Conservation (phyloP, 805 yeast species). For the Yamadazyma ubonensis region DNA sequence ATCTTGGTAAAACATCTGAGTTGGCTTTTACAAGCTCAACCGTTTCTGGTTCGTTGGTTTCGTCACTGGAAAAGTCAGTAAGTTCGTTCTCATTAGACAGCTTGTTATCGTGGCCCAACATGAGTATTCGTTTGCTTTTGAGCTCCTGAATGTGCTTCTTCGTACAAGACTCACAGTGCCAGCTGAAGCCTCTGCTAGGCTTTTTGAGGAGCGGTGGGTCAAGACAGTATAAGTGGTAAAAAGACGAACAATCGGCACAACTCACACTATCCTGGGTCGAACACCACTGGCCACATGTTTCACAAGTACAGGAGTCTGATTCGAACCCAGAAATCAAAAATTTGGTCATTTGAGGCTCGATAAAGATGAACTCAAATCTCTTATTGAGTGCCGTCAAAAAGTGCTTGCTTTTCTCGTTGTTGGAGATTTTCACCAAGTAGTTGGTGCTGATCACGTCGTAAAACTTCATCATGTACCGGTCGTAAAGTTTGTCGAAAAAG, state of each 20-base stretch:
- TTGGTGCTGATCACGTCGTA: conserved; percentile 73
- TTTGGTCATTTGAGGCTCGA: conserved; percentile 65
- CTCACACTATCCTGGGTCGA: conserved; percentile 62
- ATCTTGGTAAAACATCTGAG: conserved; percentile 40
- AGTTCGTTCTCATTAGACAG: conserved; percentile 38
- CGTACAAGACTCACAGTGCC: conserved; percentile 86
- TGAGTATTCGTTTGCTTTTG: conserved; percentile 36
- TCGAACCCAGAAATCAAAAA: conserved; percentile 63
- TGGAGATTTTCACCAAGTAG: conserved; percentile 37
- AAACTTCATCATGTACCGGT: conserved; percentile 77
- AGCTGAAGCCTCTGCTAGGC: conserved; percentile 84
- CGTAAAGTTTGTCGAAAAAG: conserved; percentile 83
- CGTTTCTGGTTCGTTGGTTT: conserved; percentile 3
- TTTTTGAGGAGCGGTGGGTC: conserved; percentile 79
- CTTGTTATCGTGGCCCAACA: conserved; percentile 44
- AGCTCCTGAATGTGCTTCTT: conserved; percentile 50
- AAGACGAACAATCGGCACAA: conserved; percentile 73
- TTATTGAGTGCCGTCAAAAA: conserved; percentile 62
- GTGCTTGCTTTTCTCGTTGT: conserved; percentile 49
- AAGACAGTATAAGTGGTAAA: conserved; percentile 78
- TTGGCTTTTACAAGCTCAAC: conserved; percentile 15
- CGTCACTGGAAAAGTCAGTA: conserved; percentile 18
- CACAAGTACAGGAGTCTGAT: conserved; percentile 56
- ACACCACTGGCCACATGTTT: conserved; percentile 84
- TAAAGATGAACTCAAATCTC: conserved; percentile 70